Conservation (phyloP, 176 grass and related monocot genomes). For the Avena atlantica region DNA sequence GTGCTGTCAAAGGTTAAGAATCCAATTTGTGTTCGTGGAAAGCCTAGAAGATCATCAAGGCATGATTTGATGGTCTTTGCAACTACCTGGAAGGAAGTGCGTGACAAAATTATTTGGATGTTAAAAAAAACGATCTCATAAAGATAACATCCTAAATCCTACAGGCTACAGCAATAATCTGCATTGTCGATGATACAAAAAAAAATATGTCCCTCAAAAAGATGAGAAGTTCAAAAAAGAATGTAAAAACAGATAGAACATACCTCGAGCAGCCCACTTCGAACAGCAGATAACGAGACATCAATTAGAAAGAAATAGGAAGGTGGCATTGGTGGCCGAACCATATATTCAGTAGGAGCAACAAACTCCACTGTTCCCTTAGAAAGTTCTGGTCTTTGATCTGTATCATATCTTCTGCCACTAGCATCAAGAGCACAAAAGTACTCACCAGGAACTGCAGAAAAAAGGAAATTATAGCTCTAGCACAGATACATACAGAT, state of each 20-base stretch:
- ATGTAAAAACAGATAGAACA: slow-evolving; percentile 1
- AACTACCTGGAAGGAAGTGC: slow-evolving; percentile 64
- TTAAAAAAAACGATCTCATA: neutral
- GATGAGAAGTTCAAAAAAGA: neutral
- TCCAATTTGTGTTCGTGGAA: slow-evolving; percentile 83
- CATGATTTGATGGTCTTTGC: slow-evolving; percentile 92
- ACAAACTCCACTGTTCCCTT: slow-evolving; percentile 98
- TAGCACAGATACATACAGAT: slow-evolving; percentile 8
- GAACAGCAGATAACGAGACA: slow-evolving; percentile 83
- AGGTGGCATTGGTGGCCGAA: slow-evolving; percentile 97
- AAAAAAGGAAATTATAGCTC: slow-evolving; percentile 24
- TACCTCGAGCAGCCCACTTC: slow-evolving; percentile 89
- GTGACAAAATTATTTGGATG: slow-evolving; percentile 29
- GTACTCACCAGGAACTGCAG: slow-evolving; percentile 88
- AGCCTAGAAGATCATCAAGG: slow-evolving; percentile 81
- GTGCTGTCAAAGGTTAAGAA: slow-evolving; percentile 93
- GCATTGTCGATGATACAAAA: no score
- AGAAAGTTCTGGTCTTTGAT: slow-evolving; percentile 90
- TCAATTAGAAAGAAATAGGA: slow-evolving; percentile 97
- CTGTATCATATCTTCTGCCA: slow-evolving; percentile 83
- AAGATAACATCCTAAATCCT: neutral
- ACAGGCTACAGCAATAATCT: no score
- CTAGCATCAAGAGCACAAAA: slow-evolving; percentile 82
- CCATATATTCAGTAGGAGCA: slow-evolving; percentile 98
- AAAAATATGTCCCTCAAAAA: no score